Evolutionary conservation across 2,329 filamentous ascomycete species (phyloP), one percentile per base, ranked within the genome.

Genomic region (Paecilomyces formosus): DNA sequence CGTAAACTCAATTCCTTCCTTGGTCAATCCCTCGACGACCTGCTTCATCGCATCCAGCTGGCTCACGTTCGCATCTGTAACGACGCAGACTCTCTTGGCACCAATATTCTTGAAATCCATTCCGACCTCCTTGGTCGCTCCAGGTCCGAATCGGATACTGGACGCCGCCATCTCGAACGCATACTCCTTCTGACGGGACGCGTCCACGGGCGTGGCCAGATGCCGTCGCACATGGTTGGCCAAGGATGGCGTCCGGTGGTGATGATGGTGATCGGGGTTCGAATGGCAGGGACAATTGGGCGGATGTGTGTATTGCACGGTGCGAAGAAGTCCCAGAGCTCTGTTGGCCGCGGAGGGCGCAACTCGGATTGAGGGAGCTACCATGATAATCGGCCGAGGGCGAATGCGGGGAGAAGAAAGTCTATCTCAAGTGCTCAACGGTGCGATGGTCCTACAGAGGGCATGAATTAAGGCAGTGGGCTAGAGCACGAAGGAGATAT

Each of bases 91-190:
- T 52, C 86, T 87, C 78, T 90, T 89, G 6, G 88, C 87, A 13
- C 89, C 89, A 81, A 99, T 82, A 72, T 99, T 97, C 76, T 86
- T 88, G 65, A 97, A 87, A 75, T 99, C 94, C 94, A 97, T 97
- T 63, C 94, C 94, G 21, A 99, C 92, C 75, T 99, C 94, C 74
- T 91, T 90, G 24, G 94, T 99, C 58, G 88, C 89, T 5, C 94
- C 94, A 0, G 91, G 90, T 0, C 94, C 94, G 68, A 97, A 99
- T 12, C 94, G 86, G 69, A 99, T 97, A 28, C 88, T 90, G 1
- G 90, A 96, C 1, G 94, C 92, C 0, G 94, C 94, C 93, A 99
- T 96, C 74, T 99, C 94, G 71, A 99, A 99, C 13, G 94, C 94
- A 77, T 99, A 99, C 74, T 99, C 94, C 73, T 95, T 96, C 69